Percentiles rank a stretch among this genome's conserved stretches.
Evolutionary conservation across 345 rosid genomes (phyloP).

Genomic region (Brassica cretica): DNA sequence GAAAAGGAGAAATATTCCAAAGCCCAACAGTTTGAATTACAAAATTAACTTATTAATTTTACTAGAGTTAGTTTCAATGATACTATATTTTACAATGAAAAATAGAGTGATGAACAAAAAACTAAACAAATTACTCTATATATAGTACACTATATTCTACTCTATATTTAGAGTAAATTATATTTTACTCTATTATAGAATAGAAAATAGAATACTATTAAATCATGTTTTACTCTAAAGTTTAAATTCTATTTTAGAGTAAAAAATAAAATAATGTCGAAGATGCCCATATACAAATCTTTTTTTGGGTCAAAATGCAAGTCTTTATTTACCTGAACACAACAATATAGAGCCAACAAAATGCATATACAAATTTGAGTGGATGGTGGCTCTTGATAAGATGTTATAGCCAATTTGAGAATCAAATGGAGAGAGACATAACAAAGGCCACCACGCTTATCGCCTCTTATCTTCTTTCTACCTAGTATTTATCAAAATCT

Average conservation of each 20-base stretch:
- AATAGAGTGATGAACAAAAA: too few species aligned
- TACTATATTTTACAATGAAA: too few species aligned
- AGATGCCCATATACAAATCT: too few species aligned
- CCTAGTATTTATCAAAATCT: conserved; percentile 31
- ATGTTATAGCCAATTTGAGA: conserved; percentile 11
- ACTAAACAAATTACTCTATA: too few species aligned
- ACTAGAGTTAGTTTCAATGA: too few species aligned
- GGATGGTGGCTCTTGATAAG: conserved; percentile 22
- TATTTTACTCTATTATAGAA: too few species aligned
- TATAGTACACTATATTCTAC: too few species aligned
- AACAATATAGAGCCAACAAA: not conserved
- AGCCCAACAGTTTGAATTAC: not conserved
- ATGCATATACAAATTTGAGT: not conserved
- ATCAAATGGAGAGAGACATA: conserved; percentile 8
- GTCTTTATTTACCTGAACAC: not conserved
- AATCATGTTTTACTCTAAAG: too few species aligned
- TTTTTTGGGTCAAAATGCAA: not conserved
- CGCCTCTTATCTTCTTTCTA: conserved; percentile 20
- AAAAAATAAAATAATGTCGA: too few species aligned
- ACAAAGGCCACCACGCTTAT: conserved; percentile 16
- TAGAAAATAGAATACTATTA: too few species aligned
- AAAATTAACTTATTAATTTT: not conserved
- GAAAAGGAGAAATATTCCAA: not conserved
- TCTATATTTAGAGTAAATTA: too few species aligned
- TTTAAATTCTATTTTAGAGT: too few species aligned